phyloP scores from a whole-genome alignment of 176 grass and related monocot genomes.

The Oropetium thomaeum region DNA sequence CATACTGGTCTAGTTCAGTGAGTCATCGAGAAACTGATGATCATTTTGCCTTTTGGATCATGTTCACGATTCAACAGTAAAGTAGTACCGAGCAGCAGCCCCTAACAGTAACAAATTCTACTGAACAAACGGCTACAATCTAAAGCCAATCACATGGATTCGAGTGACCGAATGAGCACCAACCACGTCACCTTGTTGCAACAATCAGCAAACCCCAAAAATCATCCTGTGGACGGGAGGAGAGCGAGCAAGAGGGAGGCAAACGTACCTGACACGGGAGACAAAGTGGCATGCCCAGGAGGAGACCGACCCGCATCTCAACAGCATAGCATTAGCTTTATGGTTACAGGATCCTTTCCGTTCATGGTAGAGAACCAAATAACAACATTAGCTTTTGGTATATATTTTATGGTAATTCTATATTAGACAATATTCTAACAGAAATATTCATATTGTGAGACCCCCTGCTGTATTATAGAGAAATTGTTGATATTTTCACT shows the following conservation, averaged over 20 bases:
- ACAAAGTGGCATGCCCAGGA: slow-evolving; percentile 75
- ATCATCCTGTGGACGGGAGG: background rate
- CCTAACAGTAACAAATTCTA: background rate
- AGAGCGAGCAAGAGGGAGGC: background rate
- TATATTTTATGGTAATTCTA: too few relatives aligned
- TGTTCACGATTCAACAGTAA: background rate
- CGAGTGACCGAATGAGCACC: background rate
- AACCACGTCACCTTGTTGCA: background rate
- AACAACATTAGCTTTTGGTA: too few relatives aligned
- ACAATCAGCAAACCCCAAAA: background rate
- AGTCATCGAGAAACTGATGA: too few relatives aligned
- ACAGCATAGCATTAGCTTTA: slow-evolving; percentile 71
- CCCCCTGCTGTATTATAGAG: too few relatives aligned
- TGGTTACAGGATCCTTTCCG: too few relatives aligned
- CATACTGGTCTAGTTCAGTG: background rate
- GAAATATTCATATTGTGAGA: too few relatives aligned
- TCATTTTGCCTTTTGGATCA: too few relatives aligned
- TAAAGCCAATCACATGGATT: background rate
- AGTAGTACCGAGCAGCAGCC: background rate
- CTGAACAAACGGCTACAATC: background rate
- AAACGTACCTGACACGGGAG: slow-evolving; percentile 73
- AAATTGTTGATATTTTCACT: too few relatives aligned
- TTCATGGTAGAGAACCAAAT: too few relatives aligned
- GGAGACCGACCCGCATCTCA: slow-evolving; percentile 54
- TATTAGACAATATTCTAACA: too few relatives aligned